Conservation (phyloP, 257 asterid genomes). For the Lavandula angustifolia region DNA sequence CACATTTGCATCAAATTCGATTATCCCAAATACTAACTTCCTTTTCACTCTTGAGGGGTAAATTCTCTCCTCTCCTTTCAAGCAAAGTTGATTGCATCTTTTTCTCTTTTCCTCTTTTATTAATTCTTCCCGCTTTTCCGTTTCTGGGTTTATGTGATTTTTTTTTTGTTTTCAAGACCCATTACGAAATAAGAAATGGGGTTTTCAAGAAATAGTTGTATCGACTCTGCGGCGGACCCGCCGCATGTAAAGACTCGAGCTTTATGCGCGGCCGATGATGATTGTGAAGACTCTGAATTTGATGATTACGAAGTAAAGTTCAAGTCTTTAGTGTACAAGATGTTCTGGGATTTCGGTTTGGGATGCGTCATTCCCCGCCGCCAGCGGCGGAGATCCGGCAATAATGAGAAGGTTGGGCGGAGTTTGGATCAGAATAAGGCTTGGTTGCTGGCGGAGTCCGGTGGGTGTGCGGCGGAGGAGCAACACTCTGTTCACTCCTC, state of each 20-base stretch:
- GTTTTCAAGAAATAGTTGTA: conserved; percentile 43
- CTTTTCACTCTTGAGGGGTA: conserved; percentile 35
- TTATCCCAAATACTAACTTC: conserved; percentile 29
- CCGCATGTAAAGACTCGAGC: conserved; percentile 36
- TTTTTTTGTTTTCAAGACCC: conserved; percentile 39
- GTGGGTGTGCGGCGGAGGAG: conserved; percentile 78
- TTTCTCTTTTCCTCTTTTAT: conserved; percentile 37
- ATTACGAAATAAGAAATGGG: conserved; percentile 57
- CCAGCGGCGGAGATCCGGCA: conserved; percentile 49
- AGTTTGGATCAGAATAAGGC: conserved; percentile 70
- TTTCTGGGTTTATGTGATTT: conserved; percentile 47
- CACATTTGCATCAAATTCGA: conserved; percentile 33
- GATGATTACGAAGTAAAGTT: conserved; percentile 52
- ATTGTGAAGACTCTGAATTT: conserved; percentile 30
- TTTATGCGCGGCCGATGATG: no score
- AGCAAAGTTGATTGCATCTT: conserved; percentile 59
- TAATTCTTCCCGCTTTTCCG: conserved; percentile 39
- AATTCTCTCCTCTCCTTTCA: conserved; percentile 52
- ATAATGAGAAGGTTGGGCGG: conserved; percentile 34
- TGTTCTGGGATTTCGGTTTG: conserved; percentile 75
- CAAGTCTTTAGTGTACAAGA: conserved; percentile 59
- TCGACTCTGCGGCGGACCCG: conserved; percentile 42
- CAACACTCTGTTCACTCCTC: conserved; percentile 83
- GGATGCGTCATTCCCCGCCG: conserved; percentile 59
- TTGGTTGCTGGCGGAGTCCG: conserved; percentile 85